A percentile compares a stretch with the other conserved stretches of the same genome.
These are phyloP conservation scores for Lactifluus subvellereus DNA, from an alignment of 768 basidiomycete genomes.

Conservation along the genomic window DNA sequence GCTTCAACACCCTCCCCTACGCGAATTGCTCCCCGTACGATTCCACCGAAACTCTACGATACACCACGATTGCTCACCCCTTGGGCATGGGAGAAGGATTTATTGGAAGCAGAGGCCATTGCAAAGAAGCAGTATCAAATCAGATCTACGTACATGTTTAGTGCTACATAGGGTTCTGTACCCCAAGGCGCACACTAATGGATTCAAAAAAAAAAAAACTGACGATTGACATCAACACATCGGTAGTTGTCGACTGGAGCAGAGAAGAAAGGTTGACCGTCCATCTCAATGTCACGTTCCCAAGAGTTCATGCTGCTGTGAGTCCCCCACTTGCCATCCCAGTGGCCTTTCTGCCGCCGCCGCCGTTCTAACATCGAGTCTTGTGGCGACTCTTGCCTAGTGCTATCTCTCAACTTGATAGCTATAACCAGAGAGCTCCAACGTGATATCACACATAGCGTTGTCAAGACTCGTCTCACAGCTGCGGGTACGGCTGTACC, in stretches of 20 bases:
- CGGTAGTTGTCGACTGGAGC: conserved; percentile 90
- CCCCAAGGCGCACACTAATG: too few species aligned
- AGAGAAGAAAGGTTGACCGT: conserved; percentile 93
- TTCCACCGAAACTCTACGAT: too few species aligned
- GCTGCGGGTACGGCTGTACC: conserved; percentile 52
- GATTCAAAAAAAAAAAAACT: too few species aligned
- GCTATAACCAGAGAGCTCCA: conserved; percentile 97
- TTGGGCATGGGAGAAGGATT: too few species aligned
- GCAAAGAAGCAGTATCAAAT: too few species aligned
- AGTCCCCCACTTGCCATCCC: conserved; percentile 30
- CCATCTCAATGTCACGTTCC: conserved; percentile 89
- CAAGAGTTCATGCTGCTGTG: conserved; percentile 94
- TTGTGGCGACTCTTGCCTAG: too few species aligned
- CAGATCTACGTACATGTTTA: too few species aligned
- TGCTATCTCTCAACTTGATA: conserved; percentile 94
- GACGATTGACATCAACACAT: conserved; percentile 84
- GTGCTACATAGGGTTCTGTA: too few species aligned
- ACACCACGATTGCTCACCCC: too few species aligned
- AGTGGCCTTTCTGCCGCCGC: neutral
- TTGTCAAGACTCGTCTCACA: conserved; percentile 76
- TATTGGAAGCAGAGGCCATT: too few species aligned
- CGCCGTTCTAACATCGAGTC: neutral
- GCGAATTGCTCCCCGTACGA: too few species aligned
- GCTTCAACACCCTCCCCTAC: too few species aligned
- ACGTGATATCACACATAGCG: conserved; percentile 82